Evolutionary conservation across 2,329 filamentous ascomycete species (phyloP), one percentile per base, ranked within the genome.

Genomic region (Colletotrichum zoysiae): DNA sequence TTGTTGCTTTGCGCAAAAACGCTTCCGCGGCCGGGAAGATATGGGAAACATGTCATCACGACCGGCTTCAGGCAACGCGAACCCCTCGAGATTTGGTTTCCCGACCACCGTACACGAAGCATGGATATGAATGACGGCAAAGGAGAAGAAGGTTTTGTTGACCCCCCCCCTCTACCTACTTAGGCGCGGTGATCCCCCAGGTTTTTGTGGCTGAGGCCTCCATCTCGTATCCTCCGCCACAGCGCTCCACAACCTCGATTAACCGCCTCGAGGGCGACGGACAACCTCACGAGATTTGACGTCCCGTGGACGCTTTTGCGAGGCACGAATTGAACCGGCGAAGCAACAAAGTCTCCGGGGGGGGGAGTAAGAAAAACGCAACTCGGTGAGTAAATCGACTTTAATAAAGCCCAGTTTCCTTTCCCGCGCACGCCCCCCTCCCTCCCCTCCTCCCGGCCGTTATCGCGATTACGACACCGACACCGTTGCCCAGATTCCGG

Each of bases 171-270:
- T 3, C 26, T n/a, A n/a, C n/a, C n/a, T n/a, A n/a, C n/a, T n/a
- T n/a, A n/a, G n/a, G n/a, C n/a, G n/a, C n/a, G n/a, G n/a, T n/a
- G n/a, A n/a, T n/a, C 26, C 56, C 35, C 58, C 51, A 35, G 38
- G 56, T n/a, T 30, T 30, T 30, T 61, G 60, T 53, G 60, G 58
- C 58, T 50, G 58, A 61, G 33, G 33, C 58, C 18, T 38, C 58
- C 30, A 18, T 20, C 48, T 23, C 9, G 12, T 30, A 16, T 30
- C 44, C n/a, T 18, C 44, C 67, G 61, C 61, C 67, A 46, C 44
- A 46, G n/a, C n/a, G 2, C n/a, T n/a, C 44, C 20, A 69, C 53
- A 65, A 65, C 59, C 67, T 69, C 44, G 51, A 65, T 69, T 46
- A 23, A n/a, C n/a, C 59, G 62, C 56, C 59, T 57, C n/a, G n/a